Conservation (phyloP, 176 grass and related monocot genomes). For the Miscanthus lutarioriparius region DNA sequence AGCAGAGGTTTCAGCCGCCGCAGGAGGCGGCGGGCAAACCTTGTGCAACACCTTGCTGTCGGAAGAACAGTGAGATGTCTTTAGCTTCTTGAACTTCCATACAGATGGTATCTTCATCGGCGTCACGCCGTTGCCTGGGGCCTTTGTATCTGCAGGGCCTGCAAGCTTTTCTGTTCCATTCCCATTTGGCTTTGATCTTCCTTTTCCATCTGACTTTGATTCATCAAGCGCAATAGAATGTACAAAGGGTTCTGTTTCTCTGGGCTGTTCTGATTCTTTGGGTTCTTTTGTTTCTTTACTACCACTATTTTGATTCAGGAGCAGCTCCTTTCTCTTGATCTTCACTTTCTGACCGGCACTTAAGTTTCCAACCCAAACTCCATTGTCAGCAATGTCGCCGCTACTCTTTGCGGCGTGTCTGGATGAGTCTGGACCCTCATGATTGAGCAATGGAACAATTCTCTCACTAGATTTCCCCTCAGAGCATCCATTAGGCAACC, state of each 20-base stretch:
- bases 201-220: conserved; percentile 21
- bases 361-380: conserved; percentile 7
- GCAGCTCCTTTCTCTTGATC: conserved; percentile 72
- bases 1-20: conserved; percentile 44
- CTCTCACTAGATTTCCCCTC: conserved; percentile 39
- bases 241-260: conserved; percentile 40
- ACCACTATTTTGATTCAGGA: conserved; percentile 49
- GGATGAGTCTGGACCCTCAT: background rate
- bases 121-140: conserved; percentile 12
- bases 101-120: conserved; percentile 62
- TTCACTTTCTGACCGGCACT: conserved; percentile 42
- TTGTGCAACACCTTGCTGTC: conserved; percentile 69
- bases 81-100: conserved; percentile 87
- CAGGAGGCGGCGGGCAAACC: conserved; percentile 47
- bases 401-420: background rate
- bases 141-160: conserved; percentile 34
- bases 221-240: conserved; percentile 33
- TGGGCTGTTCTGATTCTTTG: conserved; percentile 40
- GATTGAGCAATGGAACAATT: conserved; percentile 15
- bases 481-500: conserved; percentile 33
- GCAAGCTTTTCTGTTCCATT: conserved; percentile 8
- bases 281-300: background rate
- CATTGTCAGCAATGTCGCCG: conserved; percentile 19
- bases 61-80: conserved; percentile 66
- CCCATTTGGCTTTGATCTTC: background rate